Conservation (phyloP, 2,329 filamentous ascomycete genomes). For the Colletotrichum euphorbiae region DNA sequence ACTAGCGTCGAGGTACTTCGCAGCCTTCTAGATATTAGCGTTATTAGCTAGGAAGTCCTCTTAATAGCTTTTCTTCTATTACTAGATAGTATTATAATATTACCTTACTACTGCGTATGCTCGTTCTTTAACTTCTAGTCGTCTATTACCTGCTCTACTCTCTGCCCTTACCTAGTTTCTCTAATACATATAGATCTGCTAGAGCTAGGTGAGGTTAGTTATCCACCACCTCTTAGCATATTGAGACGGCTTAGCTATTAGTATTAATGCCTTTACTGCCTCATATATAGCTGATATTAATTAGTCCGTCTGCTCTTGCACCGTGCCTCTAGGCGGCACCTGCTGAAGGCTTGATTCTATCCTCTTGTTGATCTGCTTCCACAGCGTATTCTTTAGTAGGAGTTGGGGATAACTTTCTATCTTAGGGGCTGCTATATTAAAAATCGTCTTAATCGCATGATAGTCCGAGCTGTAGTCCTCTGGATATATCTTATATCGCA, state of each 20-base stretch:
- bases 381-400: conserved; percentile 45
- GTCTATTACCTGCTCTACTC: conserved; percentile 32
- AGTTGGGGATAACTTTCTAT: conserved; percentile 26
- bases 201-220: conserved; percentile 45
- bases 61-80: conserved; percentile 41
- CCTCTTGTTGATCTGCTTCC: conserved; percentile 42
- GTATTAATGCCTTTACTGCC: conserved; percentile 37
- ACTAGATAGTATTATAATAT: conserved; percentile 44
- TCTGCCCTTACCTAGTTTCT: conserved; percentile 44
- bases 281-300: conserved; percentile 19
- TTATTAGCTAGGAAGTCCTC: too few relatives aligned
- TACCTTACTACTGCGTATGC: conserved; percentile 43
- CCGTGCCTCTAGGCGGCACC: conserved; percentile 42
- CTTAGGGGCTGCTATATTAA: conserved; percentile 41
- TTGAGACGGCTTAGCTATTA: conserved; percentile 43
- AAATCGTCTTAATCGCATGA: conserved; percentile 46
- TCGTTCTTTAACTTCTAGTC: conserved; percentile 38
- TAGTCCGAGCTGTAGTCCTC: conserved; percentile 48
- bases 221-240: conserved; percentile 49
- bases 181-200: conserved; percentile 45
- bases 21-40: not conserved
- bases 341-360: conserved; percentile 29
- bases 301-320: conserved; percentile 20
- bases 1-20: conserved; percentile 43
- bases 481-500: conserved; percentile 37